Evolutionary conservation across 306 rosid species (phyloP).

Genomic region (Corylus americana): DNA sequence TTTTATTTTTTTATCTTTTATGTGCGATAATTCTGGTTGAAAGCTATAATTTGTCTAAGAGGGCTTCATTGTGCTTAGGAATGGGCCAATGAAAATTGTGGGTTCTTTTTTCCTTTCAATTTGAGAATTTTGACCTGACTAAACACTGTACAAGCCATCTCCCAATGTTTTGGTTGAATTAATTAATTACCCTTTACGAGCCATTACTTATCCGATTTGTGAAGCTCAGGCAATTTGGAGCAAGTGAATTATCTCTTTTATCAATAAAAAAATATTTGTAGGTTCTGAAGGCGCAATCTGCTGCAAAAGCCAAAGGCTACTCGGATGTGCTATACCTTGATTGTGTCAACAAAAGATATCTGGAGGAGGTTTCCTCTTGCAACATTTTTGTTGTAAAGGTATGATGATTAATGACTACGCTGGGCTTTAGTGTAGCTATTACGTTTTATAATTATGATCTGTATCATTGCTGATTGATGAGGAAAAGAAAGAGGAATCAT

Average conservation of each 20-base stretch:
- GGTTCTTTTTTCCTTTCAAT: background rate
- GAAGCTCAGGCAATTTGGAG: background rate
- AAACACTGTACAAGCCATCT: background rate
- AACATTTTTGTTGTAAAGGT: slow-evolving; percentile 98
- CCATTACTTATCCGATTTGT: background rate
- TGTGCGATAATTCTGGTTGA: background rate
- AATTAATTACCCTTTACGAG: background rate
- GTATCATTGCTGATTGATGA: background rate
- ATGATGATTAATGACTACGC: slow-evolving; percentile 21
- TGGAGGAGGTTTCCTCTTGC: slow-evolving; percentile 98
- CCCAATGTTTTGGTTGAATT: background rate
- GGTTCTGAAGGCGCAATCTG: slow-evolving; percentile 96
- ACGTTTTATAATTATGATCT: background rate
- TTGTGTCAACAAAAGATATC: slow-evolving; percentile 81
- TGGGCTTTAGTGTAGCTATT: slow-evolving; percentile 7
- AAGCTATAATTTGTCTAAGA: background rate
- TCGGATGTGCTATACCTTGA: slow-evolving; percentile 95
- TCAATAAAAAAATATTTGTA: slow-evolving; percentile 29
- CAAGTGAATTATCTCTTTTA: background rate
- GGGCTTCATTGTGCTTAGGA: background rate
- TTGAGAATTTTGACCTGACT: slow-evolving; percentile 1
- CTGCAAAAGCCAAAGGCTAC: slow-evolving; percentile 88
- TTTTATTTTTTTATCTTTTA: background rate
- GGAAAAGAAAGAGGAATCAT: background rate
- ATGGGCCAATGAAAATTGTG: background rate